These are phyloP conservation scores for Immersiporthe knoxdaviesiana DNA, from an alignment of 2,329 filamentous ascomycete genomes.

Conservation along the genomic window DNA sequence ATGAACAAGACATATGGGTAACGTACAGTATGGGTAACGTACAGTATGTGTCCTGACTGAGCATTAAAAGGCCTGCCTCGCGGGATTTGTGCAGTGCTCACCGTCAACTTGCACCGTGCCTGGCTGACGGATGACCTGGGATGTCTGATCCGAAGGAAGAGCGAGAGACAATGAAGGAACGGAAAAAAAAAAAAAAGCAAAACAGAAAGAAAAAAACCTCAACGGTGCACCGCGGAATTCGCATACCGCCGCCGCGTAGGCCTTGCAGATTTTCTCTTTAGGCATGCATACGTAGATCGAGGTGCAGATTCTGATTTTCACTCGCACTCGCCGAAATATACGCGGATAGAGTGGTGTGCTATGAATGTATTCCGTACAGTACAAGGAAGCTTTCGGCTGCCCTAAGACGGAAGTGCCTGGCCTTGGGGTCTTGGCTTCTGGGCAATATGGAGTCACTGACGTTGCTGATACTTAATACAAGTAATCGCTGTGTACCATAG, in stretches of 20 bases:
- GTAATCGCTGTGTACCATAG: neutral
- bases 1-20: neutral
- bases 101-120: neutral
- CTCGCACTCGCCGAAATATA: neutral
- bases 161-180: neutral
- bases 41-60: neutral
- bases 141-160: neutral
- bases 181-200: neutral
- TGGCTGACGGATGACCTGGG: neutral
- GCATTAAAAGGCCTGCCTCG: slow-evolving; percentile 13
- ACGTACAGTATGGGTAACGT: neutral
- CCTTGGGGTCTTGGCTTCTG: neutral
- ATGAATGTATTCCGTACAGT: neutral
- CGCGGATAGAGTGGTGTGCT: neutral
- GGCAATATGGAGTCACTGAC: slow-evolving; percentile 4
- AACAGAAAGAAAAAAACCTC: slow-evolving; percentile 1
- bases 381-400: neutral
- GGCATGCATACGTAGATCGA: slow-evolving; percentile 3
- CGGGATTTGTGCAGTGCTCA: neutral
- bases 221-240: neutral
- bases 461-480: no score
- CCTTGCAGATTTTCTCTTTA: no score
- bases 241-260: no score
- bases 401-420: neutral
- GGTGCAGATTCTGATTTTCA: slow-evolving; percentile 8